phyloP scores from a whole-genome alignment of 805 yeast genomes.

The Wickerhamiella kurtzmanii region DNA sequence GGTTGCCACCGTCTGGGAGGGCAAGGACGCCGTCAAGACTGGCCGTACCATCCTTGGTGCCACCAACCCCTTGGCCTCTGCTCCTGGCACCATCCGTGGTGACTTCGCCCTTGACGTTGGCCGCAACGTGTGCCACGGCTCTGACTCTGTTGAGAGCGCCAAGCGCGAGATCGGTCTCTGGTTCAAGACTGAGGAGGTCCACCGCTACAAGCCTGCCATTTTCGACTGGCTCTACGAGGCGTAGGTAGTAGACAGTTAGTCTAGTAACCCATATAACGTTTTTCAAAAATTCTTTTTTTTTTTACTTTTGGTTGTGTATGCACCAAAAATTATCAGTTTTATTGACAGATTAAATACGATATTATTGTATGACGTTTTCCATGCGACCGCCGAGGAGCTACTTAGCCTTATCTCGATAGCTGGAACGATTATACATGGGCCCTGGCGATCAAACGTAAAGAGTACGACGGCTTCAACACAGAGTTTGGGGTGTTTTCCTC shows the following conservation, averaged over 20 bases:
- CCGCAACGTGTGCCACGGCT: conserved; percentile 98
- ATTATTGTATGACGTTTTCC: too few relatives aligned
- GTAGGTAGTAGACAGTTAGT: too few relatives aligned
- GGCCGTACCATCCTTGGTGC: conserved; percentile 98
- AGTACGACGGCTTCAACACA: too few relatives aligned
- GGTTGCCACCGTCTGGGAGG: conserved; percentile 99
- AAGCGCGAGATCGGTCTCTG: conserved; percentile 89
- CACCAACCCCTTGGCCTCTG: conserved; percentile 92
- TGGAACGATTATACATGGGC: too few relatives aligned
- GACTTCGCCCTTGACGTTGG: conserved; percentile 98
- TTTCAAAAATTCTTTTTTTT: too few relatives aligned
- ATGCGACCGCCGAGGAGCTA: too few relatives aligned
- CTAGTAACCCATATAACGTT: too few relatives aligned
- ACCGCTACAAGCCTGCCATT: conserved; percentile 77
- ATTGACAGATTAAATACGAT: too few relatives aligned
- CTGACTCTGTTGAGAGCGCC: conserved; percentile 97
- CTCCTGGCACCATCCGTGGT: conserved; percentile 99
- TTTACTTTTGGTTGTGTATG: background rate
- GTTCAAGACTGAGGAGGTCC: conserved; percentile 96
- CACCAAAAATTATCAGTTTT: too few relatives aligned
- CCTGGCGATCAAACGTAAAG: too few relatives aligned
- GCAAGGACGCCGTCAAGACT: conserved; percentile 97
- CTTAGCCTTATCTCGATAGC: too few relatives aligned
- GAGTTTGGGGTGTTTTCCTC: too few relatives aligned
- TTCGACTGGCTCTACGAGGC: conserved; percentile 82